Evolutionary conservation across 148 eudicot species (phyloP), one percentile per base, ranked within the genome.

Genomic region (Amaranthus palmeri): DNA sequence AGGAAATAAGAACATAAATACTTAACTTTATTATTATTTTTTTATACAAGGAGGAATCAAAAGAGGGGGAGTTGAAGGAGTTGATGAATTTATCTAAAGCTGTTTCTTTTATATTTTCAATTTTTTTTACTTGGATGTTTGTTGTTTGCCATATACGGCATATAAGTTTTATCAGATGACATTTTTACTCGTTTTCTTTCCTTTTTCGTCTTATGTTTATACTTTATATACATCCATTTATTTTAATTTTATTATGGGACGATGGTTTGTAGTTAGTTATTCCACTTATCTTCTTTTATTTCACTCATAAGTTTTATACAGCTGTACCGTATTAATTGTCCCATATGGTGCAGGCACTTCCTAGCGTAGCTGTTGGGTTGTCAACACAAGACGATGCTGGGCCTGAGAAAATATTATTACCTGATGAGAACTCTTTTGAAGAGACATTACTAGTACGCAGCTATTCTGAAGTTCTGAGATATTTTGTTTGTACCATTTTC

Each of bases 361-460:
- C 79, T 67, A 70, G 59, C 54, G 82, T 81, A 64, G 77, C 68
- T 53, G 70, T 75, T 73, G 72, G 59, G 56, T 59, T 77, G 74
- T 15, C 73, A 58, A 65, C 65, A 6, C 82, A 56, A 70, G 72
- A 64, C 54, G 85, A 69, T 74, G 65, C 69, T 25, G 11, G 62
- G 73, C 72, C 67, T 54, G 81, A 68, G 59, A 81, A 77, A 73
- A 47, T 54, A 15, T 52, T 65, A 46, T 66, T 67, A 61, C 42
- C 57, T 48, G 79, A 80, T 53, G 86, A 71, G 56, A 61, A 49
- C 67, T 75, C 64, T 71, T 66, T 51, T 72, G 83, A 76, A 70
- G 86, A 78, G 72, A 57, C 72, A 71, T 86, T 75, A 72, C 96
- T 90, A 92, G 98, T 93, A 79, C 48, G 55, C 42, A 48, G 7